A percentile compares a stretch with the other conserved stretches of the same genome.
Evolutionary conservation across 768 basidiomycete species (phyloP).

Genomic region (Lactarius psammicola): DNA sequence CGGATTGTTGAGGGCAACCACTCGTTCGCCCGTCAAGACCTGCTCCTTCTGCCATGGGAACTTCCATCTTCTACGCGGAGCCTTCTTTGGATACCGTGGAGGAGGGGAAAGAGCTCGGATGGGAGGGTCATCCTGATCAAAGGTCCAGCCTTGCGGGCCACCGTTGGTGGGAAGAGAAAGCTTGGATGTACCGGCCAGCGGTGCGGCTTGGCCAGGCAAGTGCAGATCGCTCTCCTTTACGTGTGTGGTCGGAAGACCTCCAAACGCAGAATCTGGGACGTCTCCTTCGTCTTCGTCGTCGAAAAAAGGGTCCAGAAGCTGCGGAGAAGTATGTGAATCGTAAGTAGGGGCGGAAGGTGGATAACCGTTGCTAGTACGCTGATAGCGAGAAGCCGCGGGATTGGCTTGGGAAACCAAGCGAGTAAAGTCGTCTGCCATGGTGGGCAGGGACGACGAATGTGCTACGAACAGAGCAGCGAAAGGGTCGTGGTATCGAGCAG

Average conservation of each 20-base stretch:
- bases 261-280: constrained; percentile 65
- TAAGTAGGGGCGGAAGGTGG: constrained; percentile 53
- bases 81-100: constrained; percentile 11
- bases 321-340: constrained; percentile 39
- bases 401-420: constrained; percentile 71
- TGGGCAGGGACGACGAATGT: constrained; percentile 10
- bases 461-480: neutral
- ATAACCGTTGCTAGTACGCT: constrained; percentile 54
- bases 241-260: constrained; percentile 43
- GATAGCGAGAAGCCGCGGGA: constrained; percentile 56
- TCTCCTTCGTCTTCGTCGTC: constrained; percentile 77
- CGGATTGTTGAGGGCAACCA: constrained; percentile 80
- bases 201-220: constrained; percentile 55
- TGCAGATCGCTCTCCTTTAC: constrained; percentile 53
- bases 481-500: neutral
- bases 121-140: constrained; percentile 59
- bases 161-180: constrained; percentile 44
- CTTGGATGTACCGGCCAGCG: constrained; percentile 58
- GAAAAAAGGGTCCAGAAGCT: constrained; percentile 80
- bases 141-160: constrained; percentile 68
- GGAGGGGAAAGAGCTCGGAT: neutral
- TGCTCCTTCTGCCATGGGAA: constrained; percentile 83
- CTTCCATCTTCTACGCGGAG: constrained; percentile 52
- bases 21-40: constrained; percentile 66
- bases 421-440: constrained; percentile 71